Evolutionary conservation across 2,329 filamentous ascomycete genomes (phyloP).

Genomic region (Coniella lustricola): DNA sequence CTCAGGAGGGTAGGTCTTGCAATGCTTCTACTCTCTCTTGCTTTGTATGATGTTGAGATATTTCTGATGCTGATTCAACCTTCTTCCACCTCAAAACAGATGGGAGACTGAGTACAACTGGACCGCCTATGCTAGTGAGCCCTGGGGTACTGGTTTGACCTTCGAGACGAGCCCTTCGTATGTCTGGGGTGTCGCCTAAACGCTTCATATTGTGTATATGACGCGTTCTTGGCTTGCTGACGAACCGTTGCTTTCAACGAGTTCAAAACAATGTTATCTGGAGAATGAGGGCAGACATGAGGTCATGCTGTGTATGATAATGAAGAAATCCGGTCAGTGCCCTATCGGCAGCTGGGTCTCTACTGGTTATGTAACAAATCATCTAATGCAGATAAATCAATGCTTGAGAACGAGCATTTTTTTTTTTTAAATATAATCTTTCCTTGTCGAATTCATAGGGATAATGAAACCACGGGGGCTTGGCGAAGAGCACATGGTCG

Average conservation of each 20-base stretch:
- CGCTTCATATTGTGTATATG: not conserved
- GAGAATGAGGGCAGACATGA: too few species aligned
- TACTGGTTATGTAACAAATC: too few species aligned
- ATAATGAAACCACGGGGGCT: too few species aligned
- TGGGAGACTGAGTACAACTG: constrained; percentile 1
- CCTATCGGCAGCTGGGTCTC: too few species aligned
- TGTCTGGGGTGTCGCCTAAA: constrained; percentile 11
- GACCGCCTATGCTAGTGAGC: not conserved
- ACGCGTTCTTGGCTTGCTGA: not conserved
- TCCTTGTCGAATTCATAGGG: too few species aligned
- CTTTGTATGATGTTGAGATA: not conserved
- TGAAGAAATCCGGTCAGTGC: too few species aligned
- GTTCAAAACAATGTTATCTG: not conserved
- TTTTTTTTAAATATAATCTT: too few species aligned
- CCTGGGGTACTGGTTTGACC: not conserved
- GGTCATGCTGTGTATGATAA: too few species aligned
- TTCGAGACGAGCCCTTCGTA: constrained; percentile 5
- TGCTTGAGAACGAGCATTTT: too few species aligned
- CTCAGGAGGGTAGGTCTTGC: constrained; percentile 3
- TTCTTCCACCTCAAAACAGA: not conserved
- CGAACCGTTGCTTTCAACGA: not conserved
- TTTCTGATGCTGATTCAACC: not conserved
- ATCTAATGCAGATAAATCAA: too few species aligned
- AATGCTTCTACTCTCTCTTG: not conserved
- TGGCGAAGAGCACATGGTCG: too few species aligned